phyloP scores from a whole-genome alignment of 2,329 filamentous ascomycete species.

The Dactylonectria macrodidyma region DNA sequence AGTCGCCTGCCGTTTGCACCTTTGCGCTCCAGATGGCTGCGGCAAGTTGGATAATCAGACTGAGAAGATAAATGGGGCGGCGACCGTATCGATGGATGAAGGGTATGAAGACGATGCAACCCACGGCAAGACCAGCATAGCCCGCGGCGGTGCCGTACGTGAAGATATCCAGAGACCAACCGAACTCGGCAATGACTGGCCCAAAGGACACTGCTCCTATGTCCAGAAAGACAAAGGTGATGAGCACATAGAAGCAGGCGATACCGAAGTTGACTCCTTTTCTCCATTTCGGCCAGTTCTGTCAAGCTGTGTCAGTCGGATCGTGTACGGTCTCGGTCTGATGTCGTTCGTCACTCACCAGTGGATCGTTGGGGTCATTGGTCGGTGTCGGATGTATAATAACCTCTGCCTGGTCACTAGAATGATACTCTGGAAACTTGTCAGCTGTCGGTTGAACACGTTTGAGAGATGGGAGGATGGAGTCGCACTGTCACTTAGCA shows the following conservation, averaged over 20 bases:
- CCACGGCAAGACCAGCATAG: background rate
- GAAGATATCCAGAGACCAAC: background rate
- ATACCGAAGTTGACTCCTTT: background rate
- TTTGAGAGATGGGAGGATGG: too few species aligned
- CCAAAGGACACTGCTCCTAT: background rate
- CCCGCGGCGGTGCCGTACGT: background rate
- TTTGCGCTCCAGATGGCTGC: constrained; percentile 35
- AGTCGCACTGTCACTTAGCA: too few species aligned
- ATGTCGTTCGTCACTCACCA: background rate
- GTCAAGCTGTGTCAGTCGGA: background rate
- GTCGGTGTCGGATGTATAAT: background rate
- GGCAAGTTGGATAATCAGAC: background rate
- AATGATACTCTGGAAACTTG: too few species aligned
- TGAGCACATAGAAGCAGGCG: background rate
- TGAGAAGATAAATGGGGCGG: background rate
- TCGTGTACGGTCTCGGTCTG: background rate
- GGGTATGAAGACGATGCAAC: background rate
- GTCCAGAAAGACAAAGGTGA: constrained; percentile 2
- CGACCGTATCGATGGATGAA: background rate
- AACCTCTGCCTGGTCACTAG: background rate
- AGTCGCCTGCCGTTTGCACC: constrained; percentile 32
- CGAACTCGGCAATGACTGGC: background rate
- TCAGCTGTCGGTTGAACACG: too few species aligned
- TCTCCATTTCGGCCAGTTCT: background rate
- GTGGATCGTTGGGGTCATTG: background rate